phyloP scores from a whole-genome alignment of 352 stramenopile species.

The Globisporangium okanoganense region DNA sequence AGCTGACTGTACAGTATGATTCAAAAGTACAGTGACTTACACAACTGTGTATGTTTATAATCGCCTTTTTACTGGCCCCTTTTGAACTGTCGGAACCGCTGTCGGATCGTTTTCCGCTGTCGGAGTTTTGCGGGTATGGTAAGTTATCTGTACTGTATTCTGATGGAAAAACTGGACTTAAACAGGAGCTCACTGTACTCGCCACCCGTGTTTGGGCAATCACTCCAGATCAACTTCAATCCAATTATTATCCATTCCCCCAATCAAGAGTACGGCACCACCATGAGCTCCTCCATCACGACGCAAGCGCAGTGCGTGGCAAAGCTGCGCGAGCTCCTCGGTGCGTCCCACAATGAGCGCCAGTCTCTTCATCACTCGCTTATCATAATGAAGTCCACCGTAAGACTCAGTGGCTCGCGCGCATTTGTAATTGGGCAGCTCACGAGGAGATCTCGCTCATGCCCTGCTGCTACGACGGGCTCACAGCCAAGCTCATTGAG shows the following conservation, averaged over 20 bases:
- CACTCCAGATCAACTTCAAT: too few species aligned
- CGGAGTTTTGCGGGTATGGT: too few species aligned
- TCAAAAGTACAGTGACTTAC: too few species aligned
- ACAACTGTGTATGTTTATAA: too few species aligned
- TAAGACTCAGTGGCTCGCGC: neutral
- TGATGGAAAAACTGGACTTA: too few species aligned
- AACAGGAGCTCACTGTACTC: too few species aligned
- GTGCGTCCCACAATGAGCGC: constrained; percentile 11
- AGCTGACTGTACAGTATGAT: too few species aligned
- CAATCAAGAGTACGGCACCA: neutral
- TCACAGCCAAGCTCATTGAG: constrained; percentile 88
- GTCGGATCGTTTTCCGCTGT: too few species aligned
- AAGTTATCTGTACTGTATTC: too few species aligned
- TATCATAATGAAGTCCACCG: neutral
- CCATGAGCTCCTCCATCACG: constrained; percentile 11
- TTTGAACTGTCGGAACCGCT: too few species aligned
- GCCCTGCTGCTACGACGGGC: constrained; percentile 90
- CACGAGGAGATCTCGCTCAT: constrained; percentile 71
- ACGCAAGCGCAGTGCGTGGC: constrained; percentile 44
- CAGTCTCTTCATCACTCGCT: neutral
- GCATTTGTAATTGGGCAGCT: constrained; percentile 11
- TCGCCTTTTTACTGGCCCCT: too few species aligned
- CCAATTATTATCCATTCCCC: neutral
- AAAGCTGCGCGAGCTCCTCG: constrained; percentile 41
- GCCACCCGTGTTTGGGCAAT: too few species aligned